Evolutionary conservation across 768 basidiomycete species (phyloP), one percentile per base, ranked within the genome.

Genomic region (Hygrophorus russula): DNA sequence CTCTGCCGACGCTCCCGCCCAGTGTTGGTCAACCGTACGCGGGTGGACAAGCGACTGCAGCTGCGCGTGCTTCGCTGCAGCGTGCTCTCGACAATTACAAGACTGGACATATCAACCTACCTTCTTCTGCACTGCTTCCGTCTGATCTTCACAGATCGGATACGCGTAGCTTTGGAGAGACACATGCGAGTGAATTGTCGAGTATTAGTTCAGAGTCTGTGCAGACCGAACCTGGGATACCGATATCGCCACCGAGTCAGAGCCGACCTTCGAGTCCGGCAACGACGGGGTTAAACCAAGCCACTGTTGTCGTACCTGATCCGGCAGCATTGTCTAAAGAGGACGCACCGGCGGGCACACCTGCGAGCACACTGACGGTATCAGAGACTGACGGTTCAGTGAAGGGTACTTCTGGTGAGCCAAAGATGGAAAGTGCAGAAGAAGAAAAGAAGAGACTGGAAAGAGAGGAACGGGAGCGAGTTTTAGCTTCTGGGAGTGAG

Each of bases 101-200:
- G 55, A 75, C 76, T 1, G 87, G 86, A 0, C 69, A 74, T 46
- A 70, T 74, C 52, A 68, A 68, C 33, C 65, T 86, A 9, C 65
- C 69, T 31, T 59, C 67, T 9, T 67, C 70, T 12, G 48, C 59
- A 11, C 59, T 66, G 20, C 24, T 24, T 7, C 63, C 67, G 4
- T 61, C 70, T n/a, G 78, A 82, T 55, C 68, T 86, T 32, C 68
- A 70, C 46, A 68, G 80, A 47, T 80, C 80, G 3, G 82, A 90
- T 53, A 84, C 82, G 0, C 74, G 74, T 45, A 87, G 82, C 59
- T 91, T 91, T 55, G 88, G 88, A 14, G 83, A 82, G 60, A 89
- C 79, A 31, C 88, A 91, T 53, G 83, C 82, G 0, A 68, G 63
- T 29, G 88, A 90, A 61, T 68, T 91, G 29, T 71, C 71, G 13